A percentile compares a stretch with the other conserved stretches of the same genome.
phyloP scores from a whole-genome alignment of 768 basidiomycete genomes.

The Tulasnella sp. region DNA sequence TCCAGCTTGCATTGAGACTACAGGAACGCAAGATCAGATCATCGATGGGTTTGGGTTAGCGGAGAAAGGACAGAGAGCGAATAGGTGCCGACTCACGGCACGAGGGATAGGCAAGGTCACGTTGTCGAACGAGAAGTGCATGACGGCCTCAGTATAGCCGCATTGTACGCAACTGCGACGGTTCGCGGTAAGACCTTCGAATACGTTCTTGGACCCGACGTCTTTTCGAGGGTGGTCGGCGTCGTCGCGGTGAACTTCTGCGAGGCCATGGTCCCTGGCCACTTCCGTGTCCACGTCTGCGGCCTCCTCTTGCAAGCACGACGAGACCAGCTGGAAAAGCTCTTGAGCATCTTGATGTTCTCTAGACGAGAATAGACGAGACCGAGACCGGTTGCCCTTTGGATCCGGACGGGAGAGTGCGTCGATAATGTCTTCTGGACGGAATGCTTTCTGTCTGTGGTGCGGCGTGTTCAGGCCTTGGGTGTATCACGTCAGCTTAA shows the following conservation, averaged over 20 bases:
- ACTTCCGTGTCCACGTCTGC: slow-evolving; percentile 67
- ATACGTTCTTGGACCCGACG: slow-evolving; percentile 64
- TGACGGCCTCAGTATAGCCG: slow-evolving; percentile 90
- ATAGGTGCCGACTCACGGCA: slow-evolving; percentile 46
- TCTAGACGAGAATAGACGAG: slow-evolving; percentile 74
- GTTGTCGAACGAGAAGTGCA: slow-evolving; percentile 85
- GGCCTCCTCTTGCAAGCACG: slow-evolving; percentile 85
- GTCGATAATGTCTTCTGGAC: slow-evolving; percentile 68
- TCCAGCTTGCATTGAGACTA: slow-evolving; percentile 68
- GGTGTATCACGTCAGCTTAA: not conserved
- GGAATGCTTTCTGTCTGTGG: slow-evolving; percentile 56
- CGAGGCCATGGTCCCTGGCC: slow-evolving; percentile 65
- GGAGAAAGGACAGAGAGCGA: slow-evolving; percentile 22
- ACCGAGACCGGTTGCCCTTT: slow-evolving; percentile 46
- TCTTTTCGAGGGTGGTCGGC: slow-evolving; percentile 30
- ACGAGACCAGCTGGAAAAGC: slow-evolving; percentile 89
- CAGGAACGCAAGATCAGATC: slow-evolving; percentile 8
- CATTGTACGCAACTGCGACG: slow-evolving; percentile 82
- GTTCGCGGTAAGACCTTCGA: slow-evolving; percentile 89
- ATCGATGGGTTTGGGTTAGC: slow-evolving; percentile 3
- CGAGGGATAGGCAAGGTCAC: slow-evolving; percentile 75
- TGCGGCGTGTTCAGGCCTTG: slow-evolving; percentile 64
- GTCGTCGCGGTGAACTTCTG: slow-evolving; percentile 45
- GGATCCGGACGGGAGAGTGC: slow-evolving; percentile 57
- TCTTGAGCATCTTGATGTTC: slow-evolving; percentile 99